phyloP scores from a whole-genome alignment of 371 early-diverging fungal species.

The Zychaea mexicana region DNA sequence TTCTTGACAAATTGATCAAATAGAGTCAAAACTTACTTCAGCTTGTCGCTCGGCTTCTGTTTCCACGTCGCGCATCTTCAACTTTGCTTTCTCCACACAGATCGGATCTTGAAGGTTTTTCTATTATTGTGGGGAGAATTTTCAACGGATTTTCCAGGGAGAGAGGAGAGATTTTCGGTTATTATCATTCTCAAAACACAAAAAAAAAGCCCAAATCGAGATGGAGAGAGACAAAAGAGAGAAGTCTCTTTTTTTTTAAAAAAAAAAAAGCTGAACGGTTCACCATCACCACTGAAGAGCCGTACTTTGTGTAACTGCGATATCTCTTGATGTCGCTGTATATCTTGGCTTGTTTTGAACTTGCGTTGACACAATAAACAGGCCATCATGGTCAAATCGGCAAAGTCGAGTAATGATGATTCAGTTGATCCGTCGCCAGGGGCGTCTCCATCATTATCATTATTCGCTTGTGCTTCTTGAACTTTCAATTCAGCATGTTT shows the following conservation, averaged over 20 bases:
- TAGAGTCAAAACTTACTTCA: conserved; percentile 14
- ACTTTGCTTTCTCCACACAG: conserved; percentile 33
- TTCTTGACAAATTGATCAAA: conserved; percentile 15
- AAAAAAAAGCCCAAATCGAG: too few relatives aligned
- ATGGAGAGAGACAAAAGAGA: too few relatives aligned
- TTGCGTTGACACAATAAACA: conserved; percentile 74
- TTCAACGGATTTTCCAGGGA: not conserved
- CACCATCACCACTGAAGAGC: not conserved
- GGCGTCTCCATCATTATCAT: conserved; percentile 16
- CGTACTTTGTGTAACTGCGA: conserved; percentile 73
- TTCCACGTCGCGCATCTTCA: conserved; percentile 27
- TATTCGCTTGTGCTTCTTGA: conserved; percentile 9
- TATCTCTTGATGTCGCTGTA: conserved; percentile 60
- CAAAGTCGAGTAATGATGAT: conserved; percentile 37
- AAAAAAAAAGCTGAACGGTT: too few relatives aligned
- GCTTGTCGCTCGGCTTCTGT: conserved; percentile 23
- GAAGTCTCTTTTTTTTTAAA: conserved; percentile 4
- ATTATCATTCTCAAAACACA: not conserved
- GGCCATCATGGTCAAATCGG: conserved; percentile 52
- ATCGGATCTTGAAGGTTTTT: conserved; percentile 38
- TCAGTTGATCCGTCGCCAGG: conserved; percentile 21
- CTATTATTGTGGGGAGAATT: conserved; percentile 13
- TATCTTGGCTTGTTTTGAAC: conserved; percentile 58
- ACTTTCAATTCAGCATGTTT: conserved; percentile 47
- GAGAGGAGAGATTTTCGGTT: not conserved